phyloP scores from a whole-genome alignment of 768 basidiomycete species.

The Cubamyces lactineus region DNA sequence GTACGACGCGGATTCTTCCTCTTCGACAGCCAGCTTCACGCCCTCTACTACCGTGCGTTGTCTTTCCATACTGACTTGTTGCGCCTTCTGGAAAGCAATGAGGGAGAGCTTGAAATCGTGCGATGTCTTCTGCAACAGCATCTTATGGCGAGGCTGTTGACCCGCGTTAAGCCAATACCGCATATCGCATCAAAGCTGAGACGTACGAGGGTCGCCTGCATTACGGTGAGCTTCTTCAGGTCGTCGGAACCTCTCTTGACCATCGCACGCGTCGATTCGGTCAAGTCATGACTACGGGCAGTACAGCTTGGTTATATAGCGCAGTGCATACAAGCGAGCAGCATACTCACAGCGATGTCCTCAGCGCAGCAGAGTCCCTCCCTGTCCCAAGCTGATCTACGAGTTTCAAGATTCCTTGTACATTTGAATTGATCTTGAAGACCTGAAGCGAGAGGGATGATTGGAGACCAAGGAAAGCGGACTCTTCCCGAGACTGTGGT shows the following conservation, averaged over 20 bases:
- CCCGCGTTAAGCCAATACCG: neutral
- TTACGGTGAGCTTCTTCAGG: slow-evolving; percentile 81
- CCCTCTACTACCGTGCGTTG: slow-evolving; percentile 89
- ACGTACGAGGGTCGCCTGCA: slow-evolving; percentile 65
- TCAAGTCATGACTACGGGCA: slow-evolving; percentile 79
- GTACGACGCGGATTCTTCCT: slow-evolving; percentile 48
- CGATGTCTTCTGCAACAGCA: slow-evolving; percentile 87
- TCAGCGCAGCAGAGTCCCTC: slow-evolving; percentile 75
- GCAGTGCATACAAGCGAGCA: slow-evolving; percentile 2
- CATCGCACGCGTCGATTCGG: slow-evolving; percentile 93
- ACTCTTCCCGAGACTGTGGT: slow-evolving; percentile 61
- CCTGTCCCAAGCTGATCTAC: slow-evolving; percentile 93
- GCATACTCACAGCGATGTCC: slow-evolving; percentile 81
- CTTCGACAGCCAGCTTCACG: slow-evolving; percentile 83
- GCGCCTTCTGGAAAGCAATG: slow-evolving; percentile 89
- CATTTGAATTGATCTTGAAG: slow-evolving; percentile 99
- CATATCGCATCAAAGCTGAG: neutral
- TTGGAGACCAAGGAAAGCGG: slow-evolving; percentile 74
- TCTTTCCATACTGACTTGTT: slow-evolving; percentile 85
- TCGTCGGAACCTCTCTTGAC: slow-evolving; percentile 93
- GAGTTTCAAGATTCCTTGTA: slow-evolving; percentile 92
- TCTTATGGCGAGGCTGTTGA: slow-evolving; percentile 75
- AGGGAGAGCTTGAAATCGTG: slow-evolving; percentile 91
- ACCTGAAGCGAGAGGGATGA: slow-evolving; percentile 87
- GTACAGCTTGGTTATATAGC: neutral